phyloP scores from a whole-genome alignment of 2,329 filamentous ascomycete species.

The Paracoccidioides brasiliensis region DNA sequence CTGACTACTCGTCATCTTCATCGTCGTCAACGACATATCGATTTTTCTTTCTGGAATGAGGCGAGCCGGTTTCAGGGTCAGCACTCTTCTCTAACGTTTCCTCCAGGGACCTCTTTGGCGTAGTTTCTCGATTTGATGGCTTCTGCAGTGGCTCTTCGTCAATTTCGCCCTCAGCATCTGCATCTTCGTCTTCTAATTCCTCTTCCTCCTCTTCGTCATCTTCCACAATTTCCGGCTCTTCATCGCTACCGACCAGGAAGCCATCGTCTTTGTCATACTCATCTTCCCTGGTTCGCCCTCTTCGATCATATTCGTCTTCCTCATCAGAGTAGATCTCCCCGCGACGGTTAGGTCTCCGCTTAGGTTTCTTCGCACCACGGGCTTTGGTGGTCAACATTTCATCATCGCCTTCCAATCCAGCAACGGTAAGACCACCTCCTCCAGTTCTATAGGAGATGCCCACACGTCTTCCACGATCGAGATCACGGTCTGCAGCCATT shows the following conservation, averaged over 20 bases:
- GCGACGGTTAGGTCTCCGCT: conserved; percentile 29
- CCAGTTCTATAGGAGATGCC: conserved; percentile 35
- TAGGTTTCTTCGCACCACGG: conserved; percentile 22
- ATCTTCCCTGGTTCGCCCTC: conserved; percentile 50
- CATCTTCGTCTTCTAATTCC: conserved; percentile 30
- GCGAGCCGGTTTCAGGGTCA: conserved; percentile 15
- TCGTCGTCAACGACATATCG: conserved; percentile 37
- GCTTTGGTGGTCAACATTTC: conserved; percentile 31
- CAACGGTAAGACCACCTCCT: conserved; percentile 40
- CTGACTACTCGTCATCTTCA: conserved; percentile 28
- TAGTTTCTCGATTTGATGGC: conserved; percentile 14
- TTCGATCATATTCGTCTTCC: conserved; percentile 35
- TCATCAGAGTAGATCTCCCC: conserved; percentile 38
- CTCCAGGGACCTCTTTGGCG: conserved; percentile 11
- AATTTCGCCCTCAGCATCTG: conserved; percentile 34
- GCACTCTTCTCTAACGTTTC: conserved; percentile 11
- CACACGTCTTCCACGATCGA: conserved; percentile 39
- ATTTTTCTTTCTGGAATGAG: conserved; percentile 33
- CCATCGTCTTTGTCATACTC: conserved; percentile 74
- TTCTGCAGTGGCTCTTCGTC: conserved; percentile 22
- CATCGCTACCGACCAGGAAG: conserved; percentile 48
- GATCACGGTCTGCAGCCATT: conserved; percentile 42
- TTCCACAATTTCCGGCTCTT: conserved; percentile 35
- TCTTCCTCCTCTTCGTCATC: conserved; percentile 31
- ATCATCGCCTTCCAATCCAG: conserved; percentile 47